Conservation (phyloP, 306 rosid genomes). For the Prosopis cineraria region DNA sequence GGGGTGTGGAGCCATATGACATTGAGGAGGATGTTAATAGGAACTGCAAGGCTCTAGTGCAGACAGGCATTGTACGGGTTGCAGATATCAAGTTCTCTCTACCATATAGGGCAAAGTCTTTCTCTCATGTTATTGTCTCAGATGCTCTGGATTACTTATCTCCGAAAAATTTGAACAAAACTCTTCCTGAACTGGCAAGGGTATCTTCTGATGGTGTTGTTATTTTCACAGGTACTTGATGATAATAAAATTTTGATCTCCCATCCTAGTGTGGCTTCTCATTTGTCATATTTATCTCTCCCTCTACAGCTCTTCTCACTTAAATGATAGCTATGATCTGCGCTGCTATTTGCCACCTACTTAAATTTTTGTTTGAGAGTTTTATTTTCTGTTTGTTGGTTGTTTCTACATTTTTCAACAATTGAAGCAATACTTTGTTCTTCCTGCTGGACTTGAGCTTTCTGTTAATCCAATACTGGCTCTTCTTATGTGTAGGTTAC, state of each 20-base stretch:
- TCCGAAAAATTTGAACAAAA: conserved; percentile 65
- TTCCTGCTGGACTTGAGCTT: neutral
- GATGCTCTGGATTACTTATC: conserved; percentile 76
- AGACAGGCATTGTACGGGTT: conserved; percentile 62
- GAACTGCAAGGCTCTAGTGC: conserved; percentile 63
- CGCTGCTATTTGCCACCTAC: neutral
- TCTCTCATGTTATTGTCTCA: conserved; percentile 66
- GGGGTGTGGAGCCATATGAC: conserved; percentile 79
- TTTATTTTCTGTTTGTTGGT: neutral
- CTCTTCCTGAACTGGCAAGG: conserved; percentile 77
- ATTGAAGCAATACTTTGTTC: neutral
- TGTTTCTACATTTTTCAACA: neutral
- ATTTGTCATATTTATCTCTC: neutral
- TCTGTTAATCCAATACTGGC: conserved; percentile 4
- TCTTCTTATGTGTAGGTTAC: conserved; percentile 46
- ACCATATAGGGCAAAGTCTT: conserved; percentile 66
- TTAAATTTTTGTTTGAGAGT: neutral
- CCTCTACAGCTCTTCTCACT: neutral
- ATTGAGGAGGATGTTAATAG: conserved; percentile 67
- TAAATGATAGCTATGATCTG: neutral
- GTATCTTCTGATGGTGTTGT: conserved; percentile 66
- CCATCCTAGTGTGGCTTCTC: neutral
- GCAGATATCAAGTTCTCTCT: conserved; percentile 72
- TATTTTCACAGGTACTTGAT: conserved; percentile 61
- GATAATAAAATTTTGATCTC: neutral